These are phyloP conservation scores for Hygrocybe punicea DNA, from an alignment of 768 basidiomycete genomes.

Conservation along the genomic window DNA sequence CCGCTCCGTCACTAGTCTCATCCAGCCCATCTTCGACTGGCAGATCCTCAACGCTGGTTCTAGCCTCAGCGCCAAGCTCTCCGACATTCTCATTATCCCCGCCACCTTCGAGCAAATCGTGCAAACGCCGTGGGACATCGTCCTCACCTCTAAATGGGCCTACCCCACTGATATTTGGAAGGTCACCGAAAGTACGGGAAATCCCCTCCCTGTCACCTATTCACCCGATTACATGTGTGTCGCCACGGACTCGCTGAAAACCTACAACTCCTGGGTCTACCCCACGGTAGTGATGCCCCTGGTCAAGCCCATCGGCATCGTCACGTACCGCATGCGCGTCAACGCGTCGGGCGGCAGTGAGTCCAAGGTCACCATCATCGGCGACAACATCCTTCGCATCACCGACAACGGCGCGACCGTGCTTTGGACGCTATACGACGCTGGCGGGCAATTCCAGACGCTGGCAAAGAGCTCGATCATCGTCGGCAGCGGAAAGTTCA, in stretches of 20 bases:
- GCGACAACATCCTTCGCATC: conserved; percentile 4
- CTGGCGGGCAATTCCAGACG: neutral
- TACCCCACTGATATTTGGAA: neutral
- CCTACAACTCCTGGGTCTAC: neutral
- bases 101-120: neutral
- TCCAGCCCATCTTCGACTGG: neutral
- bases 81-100: neutral
- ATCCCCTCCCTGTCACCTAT: neutral
- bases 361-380: conserved; percentile 3
- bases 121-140: neutral
- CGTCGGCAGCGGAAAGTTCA: conserved; percentile 1
- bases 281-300: neutral
- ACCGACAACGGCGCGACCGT: neutral
- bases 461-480: neutral
- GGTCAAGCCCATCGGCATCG: neutral
- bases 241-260: neutral
- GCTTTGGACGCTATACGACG: neutral
- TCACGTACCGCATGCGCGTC: conserved; percentile 6
- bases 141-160: neutral
- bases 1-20: neutral
- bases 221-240: neutral
- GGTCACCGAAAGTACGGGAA: neutral
- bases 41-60: conserved; percentile 1
- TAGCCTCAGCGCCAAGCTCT: neutral
- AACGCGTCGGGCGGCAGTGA: neutral